These are phyloP conservation scores for Gonium pectorale DNA, from an alignment of 139 green algal species.

Conservation along the genomic window DNA sequence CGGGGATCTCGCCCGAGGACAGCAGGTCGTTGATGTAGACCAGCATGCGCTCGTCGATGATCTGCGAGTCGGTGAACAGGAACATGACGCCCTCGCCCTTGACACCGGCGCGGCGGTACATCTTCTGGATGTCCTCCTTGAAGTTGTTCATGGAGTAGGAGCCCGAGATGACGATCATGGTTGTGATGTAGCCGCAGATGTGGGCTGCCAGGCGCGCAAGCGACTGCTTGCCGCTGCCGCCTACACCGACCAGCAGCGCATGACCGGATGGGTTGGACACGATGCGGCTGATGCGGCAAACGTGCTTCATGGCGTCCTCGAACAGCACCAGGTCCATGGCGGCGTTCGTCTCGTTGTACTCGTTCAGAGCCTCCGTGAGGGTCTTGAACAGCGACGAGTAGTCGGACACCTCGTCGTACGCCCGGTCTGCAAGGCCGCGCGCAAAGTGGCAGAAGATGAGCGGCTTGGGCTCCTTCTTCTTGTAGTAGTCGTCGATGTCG, in stretches of 20 bases:
- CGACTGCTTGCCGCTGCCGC: constrained; percentile 89
- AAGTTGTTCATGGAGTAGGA: constrained; percentile 89
- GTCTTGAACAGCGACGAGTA: constrained; percentile 80
- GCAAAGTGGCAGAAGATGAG: constrained; percentile 94
- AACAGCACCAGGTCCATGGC: constrained; percentile 94
- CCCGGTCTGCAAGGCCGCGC: constrained; percentile 75
- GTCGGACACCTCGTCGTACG: constrained; percentile 80
- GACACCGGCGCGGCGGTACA: constrained; percentile 87
- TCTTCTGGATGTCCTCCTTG: constrained; percentile 91
- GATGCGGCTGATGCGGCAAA: constrained; percentile 89
- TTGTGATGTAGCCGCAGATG: constrained; percentile 84
- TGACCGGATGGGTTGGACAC: constrained; percentile 88
- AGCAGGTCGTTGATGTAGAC: constrained; percentile 93
- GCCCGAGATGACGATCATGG: constrained; percentile 87
- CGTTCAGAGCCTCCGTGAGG: constrained; percentile 81
- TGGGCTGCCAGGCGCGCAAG: constrained; percentile 81
- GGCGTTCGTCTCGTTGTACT: constrained; percentile 95
- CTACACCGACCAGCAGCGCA: constrained; percentile 90
- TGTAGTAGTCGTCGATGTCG: constrained; percentile 92
- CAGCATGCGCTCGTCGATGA: constrained; percentile 90
- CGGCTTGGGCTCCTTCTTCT: constrained; percentile 87
- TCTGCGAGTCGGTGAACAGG: constrained; percentile 86
- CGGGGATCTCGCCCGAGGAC: constrained; percentile 86
- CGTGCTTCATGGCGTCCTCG: constrained; percentile 93
- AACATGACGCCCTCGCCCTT: constrained; percentile 91